Evolutionary conservation across 2,329 filamentous ascomycete genomes (phyloP), one percentile per base, ranked within the genome.

Genomic region (Aspergillus sp.): DNA sequence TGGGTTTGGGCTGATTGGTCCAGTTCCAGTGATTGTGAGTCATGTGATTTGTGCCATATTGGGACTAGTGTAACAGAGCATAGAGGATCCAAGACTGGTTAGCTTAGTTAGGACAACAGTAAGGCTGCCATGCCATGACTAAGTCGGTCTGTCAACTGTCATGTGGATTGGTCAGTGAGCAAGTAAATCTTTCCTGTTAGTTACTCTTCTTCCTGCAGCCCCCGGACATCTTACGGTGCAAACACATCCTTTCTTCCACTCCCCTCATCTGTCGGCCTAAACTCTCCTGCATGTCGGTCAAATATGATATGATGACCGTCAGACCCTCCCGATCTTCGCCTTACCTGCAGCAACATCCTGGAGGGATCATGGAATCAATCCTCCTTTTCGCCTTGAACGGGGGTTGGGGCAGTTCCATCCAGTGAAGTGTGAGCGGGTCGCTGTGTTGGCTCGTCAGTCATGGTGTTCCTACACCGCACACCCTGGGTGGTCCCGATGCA

Each of bases 401-500:
- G 39, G 48, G 32, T 52, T 52, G 51, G 55, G 51, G 9, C 8
- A 13, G 13, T n/a, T 45, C 23, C 39, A 55, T 55, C 32, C 32
- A 36, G 32, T 39, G 53, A 23, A 39, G 36, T 36, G 41, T 32
- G 39, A 32, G 63, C 65, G 66, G 62, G 62, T 66, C 64, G 61
- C 56, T 67, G 61, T 63, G 67, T 60, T 69, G 63, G 63, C 64
- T 61, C 57, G 52, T 62, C 58, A 55, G 62, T 62, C 19, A 64
- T 55, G 58, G 58, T 48, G 58, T 53, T 49, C 38, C 60, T 60
- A 63, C 62, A 64, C 63, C 63, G 66, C 64, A 64, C 54, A 64
- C 54, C 55, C 55, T 56, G 54, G 49, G 43, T 68, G 61, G 63
- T 63, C 57, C 62, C 58, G 55, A 59, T 63, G 67, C 63, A 65